Evolutionary conservation across 768 basidiomycete species (phyloP), one percentile per base, ranked within the genome.

Genomic region (Phaeotremella fagi): DNA sequence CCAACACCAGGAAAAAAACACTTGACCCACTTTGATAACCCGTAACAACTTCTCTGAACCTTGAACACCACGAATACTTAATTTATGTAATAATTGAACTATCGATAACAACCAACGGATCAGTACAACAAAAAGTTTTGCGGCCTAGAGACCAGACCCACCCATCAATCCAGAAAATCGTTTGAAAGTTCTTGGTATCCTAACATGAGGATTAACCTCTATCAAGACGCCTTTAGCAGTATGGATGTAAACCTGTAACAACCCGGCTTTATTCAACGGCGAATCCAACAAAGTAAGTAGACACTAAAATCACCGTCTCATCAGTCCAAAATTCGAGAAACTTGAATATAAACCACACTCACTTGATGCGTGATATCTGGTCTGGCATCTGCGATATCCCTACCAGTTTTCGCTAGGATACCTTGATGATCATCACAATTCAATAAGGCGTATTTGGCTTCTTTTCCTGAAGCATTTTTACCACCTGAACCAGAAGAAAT

Each of bases 371-470:
- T 98, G 68, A 98, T 98, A 76, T 98, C 95, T 1, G 95, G 95
- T 60, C 95, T 79, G n/a, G 95, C 95, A 76, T 98, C 92, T 15
- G 95, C 95, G 57, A 98, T 98, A 76, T 99, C 95, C 71, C 94
- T 82, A 15, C 91, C 90, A 0, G 90, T 95, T 76, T 95, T 98
- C 3, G 95, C 94, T 57, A 99, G 79, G 63, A 99, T 95, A 50
- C 94, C 94, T 74, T 99, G 95, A 76, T 97, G 95, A 63, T 98
- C 95, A 72, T 98, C 95, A 75, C 95, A 98, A 76, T 99, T 99
- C 61, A 99, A 76, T 54, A 99, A 78, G 7, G 91, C 91, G 75
- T 97, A 98, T 76, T 97, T 97, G 54, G 88, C 90, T 54, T 94
- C 91, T 68, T 76, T 74, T 4, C 35, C 35, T 45, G 60, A 64